A percentile compares a stretch with the other conserved stretches of the same genome.
These are phyloP conservation scores for Chernovozyma sophiae-reginae DNA, from an alignment of 1,139 yeast genomes.

Conservation along the genomic window DNA sequence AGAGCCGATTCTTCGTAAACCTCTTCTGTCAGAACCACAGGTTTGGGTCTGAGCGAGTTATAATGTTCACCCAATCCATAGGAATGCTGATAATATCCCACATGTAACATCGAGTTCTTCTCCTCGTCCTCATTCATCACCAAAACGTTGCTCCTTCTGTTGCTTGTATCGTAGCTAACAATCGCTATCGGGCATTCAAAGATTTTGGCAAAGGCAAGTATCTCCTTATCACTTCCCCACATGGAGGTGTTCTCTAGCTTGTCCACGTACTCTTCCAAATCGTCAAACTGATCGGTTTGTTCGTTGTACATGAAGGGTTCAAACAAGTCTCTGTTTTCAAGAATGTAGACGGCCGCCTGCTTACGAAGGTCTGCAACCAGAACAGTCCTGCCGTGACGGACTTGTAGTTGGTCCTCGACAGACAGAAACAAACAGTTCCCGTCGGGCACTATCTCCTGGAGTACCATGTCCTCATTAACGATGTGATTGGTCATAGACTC, in stretches of 20 bases:
- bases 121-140: conserved; percentile 36
- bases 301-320: conserved; percentile 84
- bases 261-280: conserved; percentile 64
- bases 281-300: conserved; percentile 54
- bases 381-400: conserved; percentile 16
- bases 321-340: conserved; percentile 62
- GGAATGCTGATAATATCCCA: conserved; percentile 81
- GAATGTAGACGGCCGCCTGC: conserved; percentile 64
- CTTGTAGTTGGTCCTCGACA: conserved; percentile 66
- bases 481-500: conserved; percentile 58
- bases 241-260: conserved; percentile 70
- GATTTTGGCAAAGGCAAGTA: conserved; percentile 68
- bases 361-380: conserved; percentile 55
- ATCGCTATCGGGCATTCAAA: conserved; percentile 72
- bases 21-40: too few relatives aligned
- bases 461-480: conserved; percentile 39
- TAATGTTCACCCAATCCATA: conserved; percentile 95
- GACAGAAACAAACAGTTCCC: conserved; percentile 94
- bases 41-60: conserved; percentile 64
- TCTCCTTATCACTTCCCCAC: conserved; percentile 98
- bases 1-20: too few relatives aligned
- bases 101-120: conserved; percentile 47
- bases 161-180: conserved; percentile 70
- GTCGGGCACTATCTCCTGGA: conserved; percentile 76
- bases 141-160: conserved; percentile 46